These are phyloP conservation scores for Metschnikowia noctiluminum DNA, from an alignment of 805 yeast genomes.

Conservation along the genomic window DNA sequence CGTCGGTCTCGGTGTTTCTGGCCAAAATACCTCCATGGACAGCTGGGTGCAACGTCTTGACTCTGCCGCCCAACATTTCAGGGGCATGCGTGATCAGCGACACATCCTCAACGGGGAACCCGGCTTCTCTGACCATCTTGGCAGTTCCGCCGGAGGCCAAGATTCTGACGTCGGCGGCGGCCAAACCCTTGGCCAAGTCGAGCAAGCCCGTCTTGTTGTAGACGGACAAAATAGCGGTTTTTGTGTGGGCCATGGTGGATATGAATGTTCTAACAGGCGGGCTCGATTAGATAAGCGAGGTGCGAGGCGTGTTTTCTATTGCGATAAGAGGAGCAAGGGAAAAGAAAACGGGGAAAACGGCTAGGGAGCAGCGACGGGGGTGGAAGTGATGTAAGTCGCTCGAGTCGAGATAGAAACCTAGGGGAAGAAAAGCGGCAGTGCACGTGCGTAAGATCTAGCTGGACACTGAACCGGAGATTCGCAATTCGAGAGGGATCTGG, in stretches of 20 bases:
- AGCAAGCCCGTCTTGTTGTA: conserved; percentile 95
- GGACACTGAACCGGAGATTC: not conserved
- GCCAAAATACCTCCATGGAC: conserved; percentile 98
- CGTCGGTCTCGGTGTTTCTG: conserved; percentile 87
- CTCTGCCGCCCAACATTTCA: conserved; percentile 98
- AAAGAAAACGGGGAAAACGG: not conserved
- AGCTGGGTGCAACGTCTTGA: conserved; percentile 97
- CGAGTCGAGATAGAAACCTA: not conserved
- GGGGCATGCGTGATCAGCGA: conserved; percentile 96
- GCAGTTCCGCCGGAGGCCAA: conserved; percentile 99
- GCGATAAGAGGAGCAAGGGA: too few species aligned
- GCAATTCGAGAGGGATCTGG: conserved; percentile 5
- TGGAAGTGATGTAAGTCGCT: not conserved
- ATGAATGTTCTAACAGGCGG: too few species aligned
- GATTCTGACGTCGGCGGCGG: conserved; percentile 82
- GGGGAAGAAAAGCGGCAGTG: not conserved
- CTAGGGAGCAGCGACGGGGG: not conserved
- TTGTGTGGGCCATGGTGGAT: conserved; percentile 41
- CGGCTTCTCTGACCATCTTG: conserved; percentile 89
- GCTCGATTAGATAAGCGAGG: too few species aligned
- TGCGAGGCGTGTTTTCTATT: too few species aligned
- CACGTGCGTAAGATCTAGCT: not conserved
- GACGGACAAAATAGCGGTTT: conserved; percentile 94
- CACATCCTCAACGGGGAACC: conserved; percentile 96
- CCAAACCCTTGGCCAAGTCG: conserved; percentile 94